Evolutionary conservation across 1,284 basidiomycete genomes (phyloP).

Genomic region (Athelia sp.): DNA sequence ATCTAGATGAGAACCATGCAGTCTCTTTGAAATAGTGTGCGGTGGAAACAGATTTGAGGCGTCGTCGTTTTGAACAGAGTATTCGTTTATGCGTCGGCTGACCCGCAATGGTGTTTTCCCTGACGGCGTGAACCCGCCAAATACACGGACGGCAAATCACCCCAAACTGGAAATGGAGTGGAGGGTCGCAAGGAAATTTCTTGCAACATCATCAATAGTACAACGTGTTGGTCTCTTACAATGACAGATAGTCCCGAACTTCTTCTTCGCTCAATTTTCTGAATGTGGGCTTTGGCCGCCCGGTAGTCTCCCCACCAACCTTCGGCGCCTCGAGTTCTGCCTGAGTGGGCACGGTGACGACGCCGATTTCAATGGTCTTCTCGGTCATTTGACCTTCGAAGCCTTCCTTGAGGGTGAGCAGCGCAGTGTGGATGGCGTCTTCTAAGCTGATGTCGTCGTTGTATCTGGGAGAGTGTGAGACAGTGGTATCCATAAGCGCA

Average conservation of each 20-base stretch:
- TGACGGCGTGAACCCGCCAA: not conserved
- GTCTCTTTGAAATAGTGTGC: no score
- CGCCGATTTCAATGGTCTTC: slow-evolving; percentile 98
- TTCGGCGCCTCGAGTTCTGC: slow-evolving; percentile 74
- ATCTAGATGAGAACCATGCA: no score
- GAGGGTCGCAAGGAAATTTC: slow-evolving; percentile 3
- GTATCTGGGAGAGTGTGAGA: slow-evolving; percentile 58
- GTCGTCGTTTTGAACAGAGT: no score
- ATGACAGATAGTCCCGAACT: slow-evolving; percentile 87
- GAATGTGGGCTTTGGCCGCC: slow-evolving; percentile 81
- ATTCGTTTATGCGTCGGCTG: not conserved
- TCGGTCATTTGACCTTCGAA: slow-evolving; percentile 99
- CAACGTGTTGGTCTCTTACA: slow-evolving; percentile 23
- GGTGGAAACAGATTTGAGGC: not conserved
- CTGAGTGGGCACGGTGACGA: slow-evolving; percentile 82
- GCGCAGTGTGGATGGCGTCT: slow-evolving; percentile 99
- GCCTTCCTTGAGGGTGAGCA: slow-evolving; percentile 96
- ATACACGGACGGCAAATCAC: not conserved
- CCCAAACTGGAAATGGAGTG: not conserved
- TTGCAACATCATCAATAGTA: slow-evolving; percentile 6
- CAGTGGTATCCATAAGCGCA: slow-evolving; percentile 19
- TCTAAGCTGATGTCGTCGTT: slow-evolving; percentile 99
- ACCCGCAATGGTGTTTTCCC: not conserved
- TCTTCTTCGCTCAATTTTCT: slow-evolving; percentile 92
- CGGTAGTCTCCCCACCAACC: slow-evolving; percentile 62